A percentile compares a stretch with the other conserved stretches of the same genome.
Evolutionary conservation across 768 basidiomycete species (phyloP).

Genomic region (Kwoniella dejecticola): DNA sequence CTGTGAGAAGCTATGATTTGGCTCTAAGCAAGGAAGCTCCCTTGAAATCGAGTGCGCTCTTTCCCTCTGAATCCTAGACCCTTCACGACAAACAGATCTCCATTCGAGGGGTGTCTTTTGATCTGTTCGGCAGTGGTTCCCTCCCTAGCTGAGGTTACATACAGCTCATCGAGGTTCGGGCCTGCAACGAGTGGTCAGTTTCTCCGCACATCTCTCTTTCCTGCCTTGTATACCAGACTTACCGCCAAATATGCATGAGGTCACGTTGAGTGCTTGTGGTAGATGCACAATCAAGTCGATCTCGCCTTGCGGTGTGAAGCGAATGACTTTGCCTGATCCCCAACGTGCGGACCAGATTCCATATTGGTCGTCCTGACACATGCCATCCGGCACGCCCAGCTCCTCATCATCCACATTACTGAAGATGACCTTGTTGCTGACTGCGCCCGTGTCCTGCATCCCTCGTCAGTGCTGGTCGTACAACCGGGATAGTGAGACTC

Average conservation of each 20-base stretch:
- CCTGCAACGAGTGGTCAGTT: not conserved
- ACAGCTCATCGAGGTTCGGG: constrained; percentile 19
- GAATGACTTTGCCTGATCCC: constrained; percentile 20
- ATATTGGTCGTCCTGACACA: constrained; percentile 14
- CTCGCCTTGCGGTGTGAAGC: constrained; percentile 20
- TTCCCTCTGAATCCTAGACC: constrained; percentile 12
- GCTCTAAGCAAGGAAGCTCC: not conserved
- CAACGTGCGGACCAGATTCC: constrained; percentile 20
- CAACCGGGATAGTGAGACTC: not conserved
- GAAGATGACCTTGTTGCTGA: constrained; percentile 4
- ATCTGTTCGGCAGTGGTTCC: constrained; percentile 12
- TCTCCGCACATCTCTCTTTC: not conserved
- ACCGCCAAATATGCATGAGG: constrained; percentile 42
- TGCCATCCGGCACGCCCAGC: constrained; percentile 17
- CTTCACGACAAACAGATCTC: constrained; percentile 21
- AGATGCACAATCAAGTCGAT: constrained; percentile 30
- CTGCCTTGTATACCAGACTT: not conserved
- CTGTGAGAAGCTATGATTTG: no score
- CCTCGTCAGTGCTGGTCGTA: not conserved
- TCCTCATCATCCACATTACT: constrained; percentile 2
- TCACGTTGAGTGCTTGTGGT: constrained; percentile 36
- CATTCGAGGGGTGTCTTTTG: constrained; percentile 3
- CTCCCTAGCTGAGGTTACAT: constrained; percentile 17
- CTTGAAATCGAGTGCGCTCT: constrained; percentile 16
- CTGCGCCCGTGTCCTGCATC: not conserved